These are phyloP conservation scores for Pseudogymnoascus sp. DNA, from an alignment of 2,329 filamentous ascomycete species.

Conservation along the genomic window DNA sequence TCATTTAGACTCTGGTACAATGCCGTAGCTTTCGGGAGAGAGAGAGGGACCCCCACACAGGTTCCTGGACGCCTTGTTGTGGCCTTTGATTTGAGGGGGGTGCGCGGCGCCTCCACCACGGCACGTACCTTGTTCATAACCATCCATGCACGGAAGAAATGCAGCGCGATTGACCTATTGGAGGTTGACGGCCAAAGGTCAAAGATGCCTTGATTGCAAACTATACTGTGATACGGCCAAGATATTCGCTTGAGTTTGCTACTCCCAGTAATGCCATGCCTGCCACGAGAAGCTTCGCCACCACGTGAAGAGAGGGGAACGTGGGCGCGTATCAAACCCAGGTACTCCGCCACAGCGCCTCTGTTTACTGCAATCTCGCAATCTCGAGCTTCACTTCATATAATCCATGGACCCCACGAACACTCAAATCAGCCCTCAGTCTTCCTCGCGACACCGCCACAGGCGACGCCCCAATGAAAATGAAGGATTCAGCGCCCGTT, in stretches of 20 bases:
- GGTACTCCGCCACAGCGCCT: constrained; percentile 4
- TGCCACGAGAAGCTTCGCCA: background rate
- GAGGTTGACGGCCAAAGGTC: background rate
- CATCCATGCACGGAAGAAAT: background rate
- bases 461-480: background rate
- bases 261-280: background rate
- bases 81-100: background rate
- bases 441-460: constrained; percentile 1
- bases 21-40: background rate
- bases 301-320: background rate
- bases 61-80: background rate
- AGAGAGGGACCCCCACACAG: background rate
- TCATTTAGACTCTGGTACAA: background rate
- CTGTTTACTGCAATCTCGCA: background rate
- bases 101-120: background rate
- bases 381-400: background rate
- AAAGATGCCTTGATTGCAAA: background rate
- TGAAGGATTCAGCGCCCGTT: background rate
- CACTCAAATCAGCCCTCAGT: background rate
- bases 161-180: background rate
- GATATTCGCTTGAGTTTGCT: background rate
- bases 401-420: background rate
- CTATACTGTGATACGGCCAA: background rate
- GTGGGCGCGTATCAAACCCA: background rate
- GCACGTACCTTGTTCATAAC: background rate